phyloP scores from a whole-genome alignment of 2,329 filamentous ascomycete genomes.

The Nemania serpens region DNA sequence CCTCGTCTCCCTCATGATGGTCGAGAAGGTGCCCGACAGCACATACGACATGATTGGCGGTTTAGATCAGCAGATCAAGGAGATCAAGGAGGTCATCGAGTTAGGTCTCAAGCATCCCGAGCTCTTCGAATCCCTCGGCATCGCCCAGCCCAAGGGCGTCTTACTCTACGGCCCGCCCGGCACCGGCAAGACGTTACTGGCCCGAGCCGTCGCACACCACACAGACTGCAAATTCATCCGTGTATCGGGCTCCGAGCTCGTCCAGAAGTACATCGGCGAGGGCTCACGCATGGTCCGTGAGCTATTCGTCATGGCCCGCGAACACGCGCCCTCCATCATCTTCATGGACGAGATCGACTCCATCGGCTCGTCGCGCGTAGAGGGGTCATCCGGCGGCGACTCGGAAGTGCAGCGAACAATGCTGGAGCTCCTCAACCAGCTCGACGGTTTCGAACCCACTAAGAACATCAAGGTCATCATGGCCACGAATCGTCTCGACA shows the following conservation, averaged over 20 bases:
- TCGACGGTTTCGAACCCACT: conserved; percentile 97
- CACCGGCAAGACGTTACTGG: conserved; percentile 94
- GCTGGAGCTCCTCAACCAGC: conserved; percentile 96
- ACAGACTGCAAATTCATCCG: conserved; percentile 99
- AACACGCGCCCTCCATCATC: conserved; percentile 97
- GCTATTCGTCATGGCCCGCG: conserved; percentile 97
- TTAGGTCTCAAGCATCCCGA: conserved; percentile 97
- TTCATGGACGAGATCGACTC: conserved; percentile 99
- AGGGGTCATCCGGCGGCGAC: conserved; percentile 92
- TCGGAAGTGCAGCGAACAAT: conserved; percentile 98
- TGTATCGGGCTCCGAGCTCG: conserved; percentile 92
- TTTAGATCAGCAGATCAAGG: conserved; percentile 98
- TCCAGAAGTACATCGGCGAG: conserved; percentile 99
- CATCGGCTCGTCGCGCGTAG: conserved; percentile 95
- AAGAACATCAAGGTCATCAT: conserved; percentile 99
- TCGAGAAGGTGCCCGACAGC: conserved; percentile 98
- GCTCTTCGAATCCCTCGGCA: conserved; percentile 97
- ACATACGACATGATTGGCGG: conserved; percentile 99
- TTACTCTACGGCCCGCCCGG: conserved; percentile 95
- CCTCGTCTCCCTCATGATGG: conserved; percentile 99
- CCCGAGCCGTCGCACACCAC: conserved; percentile 94
- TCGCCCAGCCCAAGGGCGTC: conserved; percentile 97
- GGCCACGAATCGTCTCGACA: conserved; percentile 97
- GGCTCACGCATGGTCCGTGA: conserved; percentile 98
- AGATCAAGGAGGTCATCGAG: conserved; percentile 99